Evolutionary conservation across 108 stramenopile genomes (phyloP).

Genomic region (Hondaea fermentalgiana): DNA sequence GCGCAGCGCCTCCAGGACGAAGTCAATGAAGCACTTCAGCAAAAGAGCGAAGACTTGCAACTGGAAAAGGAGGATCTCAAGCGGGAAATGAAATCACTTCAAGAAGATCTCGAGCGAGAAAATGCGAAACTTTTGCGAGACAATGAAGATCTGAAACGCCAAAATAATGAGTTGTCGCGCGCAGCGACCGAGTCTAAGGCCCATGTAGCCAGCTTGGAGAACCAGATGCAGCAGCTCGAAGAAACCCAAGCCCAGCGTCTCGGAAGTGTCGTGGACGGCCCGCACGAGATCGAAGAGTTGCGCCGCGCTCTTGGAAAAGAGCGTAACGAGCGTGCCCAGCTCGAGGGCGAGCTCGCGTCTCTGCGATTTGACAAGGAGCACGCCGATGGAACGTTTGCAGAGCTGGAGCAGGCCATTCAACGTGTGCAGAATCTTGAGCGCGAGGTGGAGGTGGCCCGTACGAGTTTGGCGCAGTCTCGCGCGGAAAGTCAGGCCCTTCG

Average conservation of each 20-base stretch:
- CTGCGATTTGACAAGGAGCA: neutral
- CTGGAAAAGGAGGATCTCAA: too few relatives aligned
- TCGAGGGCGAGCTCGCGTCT: constrained; percentile 8
- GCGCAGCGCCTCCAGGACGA: too few relatives aligned
- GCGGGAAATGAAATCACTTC: too few relatives aligned
- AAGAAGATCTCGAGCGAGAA: too few relatives aligned
- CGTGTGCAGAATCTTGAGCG: neutral
- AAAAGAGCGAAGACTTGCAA: too few relatives aligned
- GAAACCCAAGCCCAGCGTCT: neutral
- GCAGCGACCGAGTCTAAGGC: too few relatives aligned
- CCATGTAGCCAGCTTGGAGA: too few relatives aligned
- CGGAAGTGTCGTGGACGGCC: neutral
- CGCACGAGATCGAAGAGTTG: neutral
- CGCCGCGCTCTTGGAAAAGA: neutral
- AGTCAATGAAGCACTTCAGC: too few relatives aligned
- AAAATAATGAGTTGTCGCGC: too few relatives aligned
- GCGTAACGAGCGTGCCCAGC: neutral
- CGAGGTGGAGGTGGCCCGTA: neutral
- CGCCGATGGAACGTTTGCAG: neutral
- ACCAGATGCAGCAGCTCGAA: too few relatives aligned
- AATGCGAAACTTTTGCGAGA: too few relatives aligned
- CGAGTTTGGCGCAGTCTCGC: neutral
- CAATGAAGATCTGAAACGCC: too few relatives aligned
- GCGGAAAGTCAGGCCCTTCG: neutral
- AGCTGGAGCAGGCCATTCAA: neutral